phyloP scores from a whole-genome alignment of 768 basidiomycete species.

The Tricholoma terreum region DNA sequence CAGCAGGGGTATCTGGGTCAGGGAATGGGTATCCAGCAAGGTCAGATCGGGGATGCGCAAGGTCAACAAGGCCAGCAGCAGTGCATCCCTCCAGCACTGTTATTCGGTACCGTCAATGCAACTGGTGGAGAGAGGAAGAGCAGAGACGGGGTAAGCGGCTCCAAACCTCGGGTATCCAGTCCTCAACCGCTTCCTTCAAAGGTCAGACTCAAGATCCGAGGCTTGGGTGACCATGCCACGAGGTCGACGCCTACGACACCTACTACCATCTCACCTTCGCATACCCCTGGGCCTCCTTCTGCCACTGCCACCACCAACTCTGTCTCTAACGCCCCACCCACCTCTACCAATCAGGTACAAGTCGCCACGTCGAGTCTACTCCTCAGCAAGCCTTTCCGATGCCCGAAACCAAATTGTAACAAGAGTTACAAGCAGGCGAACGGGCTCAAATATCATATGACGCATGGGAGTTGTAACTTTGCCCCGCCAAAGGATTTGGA shows the following conservation, averaged over 20 bases:
- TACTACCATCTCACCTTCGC: slow-evolving; percentile 17
- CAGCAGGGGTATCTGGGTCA: slow-evolving; percentile 2
- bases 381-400: slow-evolving; percentile 83
- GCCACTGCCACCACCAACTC: slow-evolving; percentile 5
- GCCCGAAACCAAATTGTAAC: slow-evolving; percentile 93
- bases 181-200: slow-evolving; percentile 12
- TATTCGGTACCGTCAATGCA: slow-evolving; percentile 12
- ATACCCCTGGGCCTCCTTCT: slow-evolving; percentile 11
- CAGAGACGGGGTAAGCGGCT: too few species aligned
- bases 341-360: slow-evolving; percentile 8
- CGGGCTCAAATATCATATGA: slow-evolving; percentile 92
- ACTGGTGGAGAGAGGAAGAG: background rate
- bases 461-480: slow-evolving; percentile 91
- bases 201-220: slow-evolving; percentile 21
- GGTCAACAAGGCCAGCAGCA: too few species aligned
- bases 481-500: slow-evolving; percentile 85
- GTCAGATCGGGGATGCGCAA: background rate
- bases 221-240: slow-evolving; percentile 10
- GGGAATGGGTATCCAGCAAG: slow-evolving; percentile 4
- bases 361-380: slow-evolving; percentile 54
- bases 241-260: slow-evolving; percentile 18
- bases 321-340: slow-evolving; percentile 2
- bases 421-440: slow-evolving; percentile 97
- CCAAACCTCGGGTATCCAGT: background rate
- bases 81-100: slow-evolving; percentile 21